Percentiles rank a stretch among this genome's conserved stretches.
Conservation (phyloP, 441 rosid species). For the Erodium moschatum region DNA sequence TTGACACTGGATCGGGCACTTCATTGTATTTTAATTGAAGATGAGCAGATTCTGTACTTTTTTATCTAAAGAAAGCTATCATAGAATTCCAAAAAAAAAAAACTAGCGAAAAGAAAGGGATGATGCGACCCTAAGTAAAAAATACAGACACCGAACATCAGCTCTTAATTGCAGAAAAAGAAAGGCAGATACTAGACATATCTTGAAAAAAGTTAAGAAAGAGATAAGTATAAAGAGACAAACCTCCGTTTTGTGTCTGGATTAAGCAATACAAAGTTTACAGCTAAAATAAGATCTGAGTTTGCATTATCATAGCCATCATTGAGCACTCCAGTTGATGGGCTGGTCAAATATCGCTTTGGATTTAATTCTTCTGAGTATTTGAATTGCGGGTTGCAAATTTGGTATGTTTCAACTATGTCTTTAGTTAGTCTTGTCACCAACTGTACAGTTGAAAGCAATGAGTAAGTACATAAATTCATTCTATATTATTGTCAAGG, state of each 20-base stretch:
- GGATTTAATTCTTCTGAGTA: slow-evolving; percentile 93
- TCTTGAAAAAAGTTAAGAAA: slow-evolving; percentile 5
- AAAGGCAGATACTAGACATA: slow-evolving; percentile 4
- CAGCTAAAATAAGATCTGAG: slow-evolving; percentile 88
- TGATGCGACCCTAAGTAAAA: neutral
- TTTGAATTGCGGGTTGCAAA: slow-evolving; percentile 83
- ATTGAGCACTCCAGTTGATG: slow-evolving; percentile 83
- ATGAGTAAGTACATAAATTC: slow-evolving; percentile 28
- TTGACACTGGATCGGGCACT: too few species aligned
- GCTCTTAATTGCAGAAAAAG: neutral
- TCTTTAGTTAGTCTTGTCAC: slow-evolving; percentile 79
- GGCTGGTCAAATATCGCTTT: slow-evolving; percentile 91
- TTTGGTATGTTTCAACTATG: slow-evolving; percentile 80
- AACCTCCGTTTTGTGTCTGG: slow-evolving; percentile 73
- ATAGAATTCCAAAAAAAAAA: neutral
- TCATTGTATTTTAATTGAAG: too few species aligned
- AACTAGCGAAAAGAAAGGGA: neutral
- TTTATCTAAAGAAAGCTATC: neutral
- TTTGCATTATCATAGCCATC: slow-evolving; percentile 94
- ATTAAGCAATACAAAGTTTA: slow-evolving; percentile 65
- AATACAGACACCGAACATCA: neutral
- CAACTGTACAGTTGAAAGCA: slow-evolving; percentile 54
- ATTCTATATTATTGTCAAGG: too few species aligned
- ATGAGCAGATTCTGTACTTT: neutral
- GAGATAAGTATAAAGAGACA: slow-evolving; percentile 11